Conservation (phyloP, 2,329 filamentous ascomycete genomes). For the Amylocarpus encephaloides region DNA sequence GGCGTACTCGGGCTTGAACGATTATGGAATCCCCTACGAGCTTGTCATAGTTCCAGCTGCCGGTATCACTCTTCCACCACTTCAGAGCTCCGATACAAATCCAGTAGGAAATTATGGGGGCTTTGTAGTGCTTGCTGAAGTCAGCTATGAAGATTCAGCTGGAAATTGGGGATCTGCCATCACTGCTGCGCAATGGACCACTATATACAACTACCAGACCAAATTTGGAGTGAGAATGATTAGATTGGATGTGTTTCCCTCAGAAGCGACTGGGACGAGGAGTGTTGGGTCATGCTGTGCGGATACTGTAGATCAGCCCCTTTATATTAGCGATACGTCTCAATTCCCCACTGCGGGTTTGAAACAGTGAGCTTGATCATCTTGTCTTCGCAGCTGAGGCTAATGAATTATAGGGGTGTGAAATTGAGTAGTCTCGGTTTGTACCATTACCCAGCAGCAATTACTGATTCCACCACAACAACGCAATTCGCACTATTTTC, state of each 20-base stretch:
- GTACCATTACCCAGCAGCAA: conserved; percentile 52
- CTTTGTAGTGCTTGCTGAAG: conserved; percentile 38
- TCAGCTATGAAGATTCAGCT: conserved; percentile 41
- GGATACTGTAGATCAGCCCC: conserved; percentile 40
- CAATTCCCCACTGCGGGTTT: conserved; percentile 49
- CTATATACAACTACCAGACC: conserved; percentile 51
- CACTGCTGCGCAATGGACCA: conserved; percentile 49
- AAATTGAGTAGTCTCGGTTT: conserved; percentile 44
- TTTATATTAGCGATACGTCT: conserved; percentile 46
- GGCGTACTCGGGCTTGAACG: conserved; percentile 48
- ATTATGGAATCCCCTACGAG: conserved; percentile 55
- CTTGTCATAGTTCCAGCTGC: conserved; percentile 45
- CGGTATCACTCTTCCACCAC: conserved; percentile 38
- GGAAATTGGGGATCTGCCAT: conserved; percentile 30
- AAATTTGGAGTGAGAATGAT: conserved; percentile 54
- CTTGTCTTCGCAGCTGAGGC: not conserved
- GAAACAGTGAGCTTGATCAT: conserved; percentile 21
- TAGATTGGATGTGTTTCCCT: conserved; percentile 51
- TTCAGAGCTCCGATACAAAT: conserved; percentile 6
- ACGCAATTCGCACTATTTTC: conserved; percentile 48
- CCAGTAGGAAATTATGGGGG: conserved; percentile 5
- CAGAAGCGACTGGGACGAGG: conserved; percentile 39
- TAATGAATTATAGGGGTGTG: conserved; percentile 29
- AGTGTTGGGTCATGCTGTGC: conserved; percentile 39
- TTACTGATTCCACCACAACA: conserved; percentile 48